Evolutionary conservation across 169 alveolate species (phyloP), one percentile per base, ranked within the genome.

Genomic region (Plasmodium gonderi): DNA sequence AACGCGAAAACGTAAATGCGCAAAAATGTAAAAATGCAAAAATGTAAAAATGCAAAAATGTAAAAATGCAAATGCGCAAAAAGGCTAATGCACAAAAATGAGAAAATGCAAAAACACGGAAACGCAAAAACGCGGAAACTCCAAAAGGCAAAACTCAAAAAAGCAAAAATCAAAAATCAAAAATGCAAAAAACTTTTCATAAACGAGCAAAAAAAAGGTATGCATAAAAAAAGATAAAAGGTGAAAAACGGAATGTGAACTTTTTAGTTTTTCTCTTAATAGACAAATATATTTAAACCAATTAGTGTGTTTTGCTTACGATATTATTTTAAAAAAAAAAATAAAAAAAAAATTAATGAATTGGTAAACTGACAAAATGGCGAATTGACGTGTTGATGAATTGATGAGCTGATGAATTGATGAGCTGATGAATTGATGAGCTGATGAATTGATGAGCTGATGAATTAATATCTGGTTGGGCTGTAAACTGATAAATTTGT

Each of bases 241-340:
- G 8, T 17, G 29, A 47, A 40, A 74, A 40, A 74, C 14, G 9
- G 11, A 74, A 44, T 2, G 20, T 4, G 64, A 74, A 74, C 29
- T 74, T 7, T 26, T 38, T 74, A 17, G 42, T 47, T 74, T 33
- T 74, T 38, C 80, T 74, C 49, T 36, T 36, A 74, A 33, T 74
- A 74, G 80, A 74, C 80, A 74, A 74, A 74, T 74, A n/a, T 2
- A 17, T 40, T 40, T 23, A 74, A 74, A 54, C 5, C 23, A 31
- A 26, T 47, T 74, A 74, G 3, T 36, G 11, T 47, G 42, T 47
- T 74, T n/a, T 23, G 31, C 23, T 36, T 36, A n/a, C 14, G 23
- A 14, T 72, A 72, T 9, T 54, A 11, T 54, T 54, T 54, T 72
- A n/a, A 36, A 36, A 74, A 38, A 40, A 74, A 26, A 20, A 67